Evolutionary conservation across 2,329 filamentous ascomycete species (phyloP).

Genomic region (Colletotrichum lini): DNA sequence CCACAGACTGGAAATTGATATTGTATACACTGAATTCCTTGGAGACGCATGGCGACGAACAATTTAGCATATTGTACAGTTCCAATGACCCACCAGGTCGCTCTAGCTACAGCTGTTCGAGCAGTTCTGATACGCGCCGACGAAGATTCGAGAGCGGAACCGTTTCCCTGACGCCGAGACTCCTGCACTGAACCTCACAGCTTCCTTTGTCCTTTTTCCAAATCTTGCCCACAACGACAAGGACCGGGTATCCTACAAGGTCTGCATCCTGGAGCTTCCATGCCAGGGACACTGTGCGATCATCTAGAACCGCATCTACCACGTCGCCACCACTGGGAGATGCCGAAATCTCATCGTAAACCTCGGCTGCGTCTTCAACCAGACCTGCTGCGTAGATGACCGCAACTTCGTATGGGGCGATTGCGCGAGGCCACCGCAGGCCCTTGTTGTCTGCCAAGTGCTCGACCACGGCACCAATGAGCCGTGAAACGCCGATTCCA

Average conservation of each 20-base stretch:
- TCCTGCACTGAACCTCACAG: conserved; percentile 86
- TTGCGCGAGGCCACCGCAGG: conserved; percentile 88
- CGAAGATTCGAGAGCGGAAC: conserved; percentile 67
- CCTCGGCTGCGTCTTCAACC: conserved; percentile 63
- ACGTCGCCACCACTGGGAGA: background rate
- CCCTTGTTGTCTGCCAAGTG: conserved; percentile 79
- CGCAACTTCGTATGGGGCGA: conserved; percentile 86
- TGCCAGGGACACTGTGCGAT: conserved; percentile 75
- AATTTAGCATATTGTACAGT: background rate
- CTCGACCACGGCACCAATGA: conserved; percentile 89
- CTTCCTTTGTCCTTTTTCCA: conserved; percentile 72
- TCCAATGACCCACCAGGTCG: too few relatives aligned
- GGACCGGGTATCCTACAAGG: conserved; percentile 87
- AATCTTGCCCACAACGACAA: conserved; percentile 81
- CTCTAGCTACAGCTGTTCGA: conserved; percentile 63
- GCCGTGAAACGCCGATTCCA: conserved; percentile 91
- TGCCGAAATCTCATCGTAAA: conserved; percentile 74
- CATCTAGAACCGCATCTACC: conserved; percentile 81
- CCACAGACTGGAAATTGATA: background rate
- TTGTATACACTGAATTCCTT: background rate
- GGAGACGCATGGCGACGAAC: background rate
- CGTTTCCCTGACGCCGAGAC: conserved; percentile 72
- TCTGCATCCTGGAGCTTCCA: conserved; percentile 96
- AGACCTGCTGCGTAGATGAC: conserved; percentile 70
- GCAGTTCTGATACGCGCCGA: conserved; percentile 59